Evolutionary conservation across 2,329 filamentous ascomycete genomes (phyloP).

Genomic region (Pestalotiopsis sp.): DNA sequence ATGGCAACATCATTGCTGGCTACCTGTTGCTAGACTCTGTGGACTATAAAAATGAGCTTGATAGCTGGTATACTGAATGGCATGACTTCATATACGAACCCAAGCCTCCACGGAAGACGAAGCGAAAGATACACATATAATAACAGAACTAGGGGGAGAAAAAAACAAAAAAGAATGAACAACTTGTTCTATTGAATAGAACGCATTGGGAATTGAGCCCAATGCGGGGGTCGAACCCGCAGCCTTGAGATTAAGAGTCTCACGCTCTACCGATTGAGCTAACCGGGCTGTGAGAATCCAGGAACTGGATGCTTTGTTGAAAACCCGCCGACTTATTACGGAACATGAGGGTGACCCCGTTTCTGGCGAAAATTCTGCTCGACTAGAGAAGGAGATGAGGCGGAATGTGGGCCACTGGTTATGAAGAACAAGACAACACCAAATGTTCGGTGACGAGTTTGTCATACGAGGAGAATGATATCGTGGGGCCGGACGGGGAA

Average conservation of each 20-base stretch:
- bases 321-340: background rate
- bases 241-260: constrained; percentile 57
- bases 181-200: background rate
- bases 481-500: background rate
- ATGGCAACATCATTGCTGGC: too few relatives aligned
- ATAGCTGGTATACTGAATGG: too few relatives aligned
- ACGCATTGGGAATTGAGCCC: constrained; percentile 37
- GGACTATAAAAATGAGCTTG: too few relatives aligned
- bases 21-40: too few relatives aligned
- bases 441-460: background rate
- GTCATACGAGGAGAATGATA: background rate
- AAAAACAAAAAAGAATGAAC: background rate
- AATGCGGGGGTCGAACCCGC: constrained; percentile 43
- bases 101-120: too few relatives aligned
- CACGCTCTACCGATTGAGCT: constrained; percentile 73
- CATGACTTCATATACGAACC: too few relatives aligned
- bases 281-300: constrained; percentile 41
- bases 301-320: background rate
- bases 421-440: background rate
- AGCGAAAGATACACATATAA: too few relatives aligned
- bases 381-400: background rate
- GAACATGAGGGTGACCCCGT: background rate
- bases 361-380: background rate
- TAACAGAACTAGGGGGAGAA: background rate
- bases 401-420: background rate